A percentile compares a stretch with the other conserved stretches of the same genome.
Evolutionary conservation across 2,329 filamentous ascomycete genomes (phyloP).

Genomic region (Cylindrodendrum hubeiense): DNA sequence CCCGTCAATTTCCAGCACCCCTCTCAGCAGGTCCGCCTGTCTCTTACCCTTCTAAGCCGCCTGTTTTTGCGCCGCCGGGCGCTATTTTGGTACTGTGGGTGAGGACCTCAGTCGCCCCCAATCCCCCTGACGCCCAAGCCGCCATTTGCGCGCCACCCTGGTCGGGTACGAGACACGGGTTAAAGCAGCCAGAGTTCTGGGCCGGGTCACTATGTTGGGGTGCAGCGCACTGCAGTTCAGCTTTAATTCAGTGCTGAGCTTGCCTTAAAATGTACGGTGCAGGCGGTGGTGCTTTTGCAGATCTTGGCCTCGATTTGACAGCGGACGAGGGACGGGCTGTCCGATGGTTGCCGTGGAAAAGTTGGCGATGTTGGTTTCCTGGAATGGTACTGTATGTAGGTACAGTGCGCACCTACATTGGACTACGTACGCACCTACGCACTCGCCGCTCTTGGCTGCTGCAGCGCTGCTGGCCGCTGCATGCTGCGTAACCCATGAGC

Average conservation of each 20-base stretch:
- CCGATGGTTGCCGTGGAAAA: conserved; percentile 15
- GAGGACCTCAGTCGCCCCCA: not conserved
- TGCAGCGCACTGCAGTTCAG: not conserved
- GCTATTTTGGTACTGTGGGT: not conserved
- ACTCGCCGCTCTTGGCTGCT: conserved; percentile 1
- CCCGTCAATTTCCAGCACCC: not conserved
- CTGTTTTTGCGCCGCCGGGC: not conserved
- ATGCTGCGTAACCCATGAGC: conserved; percentile 16
- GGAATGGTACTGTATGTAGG: conserved; percentile 21
- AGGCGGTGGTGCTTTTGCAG: not conserved
- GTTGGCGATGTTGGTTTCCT: not conserved
- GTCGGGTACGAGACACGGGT: not conserved
- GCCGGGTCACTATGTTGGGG: conserved; percentile 18
- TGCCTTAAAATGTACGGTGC: not conserved
- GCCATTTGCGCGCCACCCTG: conserved; percentile 1
- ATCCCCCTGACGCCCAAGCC: not conserved
- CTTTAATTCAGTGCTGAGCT: not conserved
- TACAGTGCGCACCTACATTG: conserved; percentile 14
- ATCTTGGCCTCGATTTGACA: not conserved
- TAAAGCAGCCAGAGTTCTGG: conserved; percentile 19
- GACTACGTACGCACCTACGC: conserved; percentile 9
- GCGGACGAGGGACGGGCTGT: not conserved
- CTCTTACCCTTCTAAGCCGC: not conserved
- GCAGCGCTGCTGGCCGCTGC: conserved; percentile 13
- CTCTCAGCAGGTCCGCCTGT: not conserved